Evolutionary conservation across 192 early-diverging fungal species (phyloP).

Genomic region (Phlyctochytrium bullatum): DNA sequence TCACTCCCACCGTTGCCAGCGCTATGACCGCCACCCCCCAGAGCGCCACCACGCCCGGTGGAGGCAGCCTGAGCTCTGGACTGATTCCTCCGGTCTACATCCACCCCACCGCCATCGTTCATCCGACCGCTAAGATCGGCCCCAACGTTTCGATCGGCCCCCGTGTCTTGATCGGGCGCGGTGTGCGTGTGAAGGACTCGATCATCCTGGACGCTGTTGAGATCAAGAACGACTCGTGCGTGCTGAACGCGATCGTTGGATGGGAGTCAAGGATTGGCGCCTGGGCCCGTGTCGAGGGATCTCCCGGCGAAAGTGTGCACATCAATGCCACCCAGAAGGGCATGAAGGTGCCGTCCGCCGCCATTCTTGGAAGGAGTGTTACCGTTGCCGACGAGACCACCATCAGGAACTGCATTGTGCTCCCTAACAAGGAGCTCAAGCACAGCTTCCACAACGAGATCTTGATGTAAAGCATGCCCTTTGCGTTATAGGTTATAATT

Average conservation of each 20-base stretch:
- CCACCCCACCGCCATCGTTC: conserved; percentile 88
- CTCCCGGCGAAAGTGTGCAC: conserved; percentile 59
- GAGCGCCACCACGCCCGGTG: neutral
- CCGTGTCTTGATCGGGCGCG: conserved; percentile 81
- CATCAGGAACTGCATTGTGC: conserved; percentile 94
- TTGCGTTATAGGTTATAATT: too few relatives aligned
- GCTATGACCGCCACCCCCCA: neutral
- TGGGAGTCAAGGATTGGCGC: conserved; percentile 91
- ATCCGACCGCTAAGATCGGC: conserved; percentile 92
- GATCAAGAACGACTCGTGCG: conserved; percentile 82
- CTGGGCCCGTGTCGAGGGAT: conserved; percentile 93
- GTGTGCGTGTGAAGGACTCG: conserved; percentile 90
- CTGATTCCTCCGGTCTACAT: conserved; percentile 91
- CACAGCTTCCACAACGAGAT: conserved; percentile 89
- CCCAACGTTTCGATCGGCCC: conserved; percentile 96
- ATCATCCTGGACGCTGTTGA: conserved; percentile 92
- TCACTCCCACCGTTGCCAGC: conserved; percentile 7
- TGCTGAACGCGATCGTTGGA: conserved; percentile 87
- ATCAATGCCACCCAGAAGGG: conserved; percentile 82
- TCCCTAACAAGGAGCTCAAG: conserved; percentile 97
- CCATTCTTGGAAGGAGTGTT: conserved; percentile 91
- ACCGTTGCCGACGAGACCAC: conserved; percentile 89
- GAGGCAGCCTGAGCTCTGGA: conserved; percentile 44
- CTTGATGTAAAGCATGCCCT: conserved; percentile 70
- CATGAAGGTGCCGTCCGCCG: conserved; percentile 86